Evolutionary conservation across 2,329 filamentous ascomycete species (phyloP), one percentile per base, ranked within the genome.

Genomic region (Venturia pyrina): DNA sequence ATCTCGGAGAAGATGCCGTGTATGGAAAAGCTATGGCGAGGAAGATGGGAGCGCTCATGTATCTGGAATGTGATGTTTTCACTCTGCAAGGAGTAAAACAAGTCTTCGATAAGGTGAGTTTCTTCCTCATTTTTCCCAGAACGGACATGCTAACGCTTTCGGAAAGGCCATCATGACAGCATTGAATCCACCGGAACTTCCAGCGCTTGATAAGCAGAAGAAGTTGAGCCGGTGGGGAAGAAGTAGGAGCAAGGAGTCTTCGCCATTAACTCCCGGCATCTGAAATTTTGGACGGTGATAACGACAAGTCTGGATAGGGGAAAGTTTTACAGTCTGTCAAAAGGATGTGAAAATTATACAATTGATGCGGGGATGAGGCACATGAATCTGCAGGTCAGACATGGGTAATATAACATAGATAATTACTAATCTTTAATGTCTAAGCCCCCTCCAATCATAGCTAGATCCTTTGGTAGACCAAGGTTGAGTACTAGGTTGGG

Each of bases 101-200:
- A 15, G 48, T 53, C 10, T 53, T 53, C 21, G 48, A 53, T 21
- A 21, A 53, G 48, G 48, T 53, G 13, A 53, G 48, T 28, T 13
- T 21, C 48, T 53, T 28, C 13, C 21, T 53, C 10, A 13, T 10
- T 5, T n/a, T n/a, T 53, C 21, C 21, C 5, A 7, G 5, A 53
- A 21, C 10, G 48, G 21, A 28, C 8, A 28, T 28, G 48, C 11
- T 53, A 53, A 53, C 6, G 21, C 21, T 28, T 2, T 40, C 28
- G 57, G 15, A 21, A 61, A 61, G 57, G 37, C 41, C 32, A 61
- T 61, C 57, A 37, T 40, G 57, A 61, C 57, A 32, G 57, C 57
- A 21, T 61, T 41, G 32, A 41, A 40, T 5, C 48, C 48, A 15
- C 48, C 48, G 28, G 48, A 28, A 28, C n/a, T 5, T n/a, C 46